Base-by-base conservation (phyloP, 257 asterid species). In the Plectranthus barbatus region DNA sequence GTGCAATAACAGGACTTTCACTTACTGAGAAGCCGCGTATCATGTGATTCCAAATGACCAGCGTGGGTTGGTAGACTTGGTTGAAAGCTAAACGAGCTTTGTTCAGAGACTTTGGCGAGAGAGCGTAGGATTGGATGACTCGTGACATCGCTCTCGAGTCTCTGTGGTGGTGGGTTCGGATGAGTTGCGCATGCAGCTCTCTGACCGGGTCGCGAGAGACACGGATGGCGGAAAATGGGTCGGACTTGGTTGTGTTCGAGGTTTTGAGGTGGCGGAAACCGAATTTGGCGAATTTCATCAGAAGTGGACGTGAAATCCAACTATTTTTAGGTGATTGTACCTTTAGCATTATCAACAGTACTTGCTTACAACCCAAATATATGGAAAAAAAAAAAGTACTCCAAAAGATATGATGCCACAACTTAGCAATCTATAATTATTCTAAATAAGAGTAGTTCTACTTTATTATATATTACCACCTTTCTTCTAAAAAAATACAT, bases 21-120 rank as follows among this genome's bases (percentile, higher is more conserved):
- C 79, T 66, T 9, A 56, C n/a, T 9, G 74, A 20, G 39, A 69
- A 10, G 26, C 77, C 74, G 6, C 81, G 84, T 9, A 79, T 61
- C 77, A 79, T 62, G 73, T 55, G 67, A 62, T 79, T 79, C 74
- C 76, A 79, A 52, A 72, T 33, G 33, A 75, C 75, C 64, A 72
- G 49, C 13, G 81, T 14, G 73, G 84, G 84, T 0, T 13, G 29
- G 20, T 55, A 60, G 19, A 79, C 50, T 13, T 66, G 66, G 15
- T 34, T 1, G 60, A 79, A 75, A 50, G 79, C 79, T 2, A 33
- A 47, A 39, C 12, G 72, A 52, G 84, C 74, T 70, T 72, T 73
- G 57, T 36, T 49, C 50, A 62, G 7, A 9, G 79, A 62, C 18
- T 36, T 12, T 62, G 49, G 64, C 23, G 81, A 69, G 39, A 66